phyloP scores from a whole-genome alignment of 2,329 filamentous ascomycete species.

The Magnaporthiopsis poae region DNA sequence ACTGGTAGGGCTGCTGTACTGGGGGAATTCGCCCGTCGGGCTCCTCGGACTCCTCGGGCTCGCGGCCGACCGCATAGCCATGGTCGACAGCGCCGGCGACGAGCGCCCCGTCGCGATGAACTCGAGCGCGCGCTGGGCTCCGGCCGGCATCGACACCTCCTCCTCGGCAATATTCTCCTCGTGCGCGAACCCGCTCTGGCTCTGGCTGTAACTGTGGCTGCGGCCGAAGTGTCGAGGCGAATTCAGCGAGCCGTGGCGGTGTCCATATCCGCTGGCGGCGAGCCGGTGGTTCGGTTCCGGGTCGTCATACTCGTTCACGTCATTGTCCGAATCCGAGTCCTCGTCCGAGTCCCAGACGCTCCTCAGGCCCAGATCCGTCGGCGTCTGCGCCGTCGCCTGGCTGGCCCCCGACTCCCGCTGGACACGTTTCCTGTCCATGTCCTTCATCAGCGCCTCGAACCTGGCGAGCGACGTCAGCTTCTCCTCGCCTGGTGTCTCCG shows the following conservation, averaged over 20 bases:
- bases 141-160: constrained; percentile 28
- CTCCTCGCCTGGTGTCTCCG: constrained; percentile 45
- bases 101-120: constrained; percentile 39
- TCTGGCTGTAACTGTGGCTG: constrained; percentile 8
- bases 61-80: background rate
- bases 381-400: constrained; percentile 11
- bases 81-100: constrained; percentile 10
- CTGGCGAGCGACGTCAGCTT: constrained; percentile 55
- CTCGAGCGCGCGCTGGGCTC: constrained; percentile 39
- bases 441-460: constrained; percentile 57
- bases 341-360: constrained; percentile 45
- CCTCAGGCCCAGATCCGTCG: constrained; percentile 27
- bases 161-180: constrained; percentile 14
- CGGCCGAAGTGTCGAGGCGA: background rate
- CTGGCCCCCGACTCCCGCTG: constrained; percentile 26
- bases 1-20: background rate
- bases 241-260: background rate
- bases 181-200: constrained; percentile 10
- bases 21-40: background rate
- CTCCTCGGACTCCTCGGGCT: constrained; percentile 3
- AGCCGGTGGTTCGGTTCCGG: constrained; percentile 18
- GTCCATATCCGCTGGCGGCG: background rate
- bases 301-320: constrained; percentile 29
- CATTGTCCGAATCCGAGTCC: constrained; percentile 32
- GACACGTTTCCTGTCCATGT: constrained; percentile 43